Base-by-base conservation (phyloP, 2,329 filamentous ascomycete species). In the Alternaria burnsii region DNA sequence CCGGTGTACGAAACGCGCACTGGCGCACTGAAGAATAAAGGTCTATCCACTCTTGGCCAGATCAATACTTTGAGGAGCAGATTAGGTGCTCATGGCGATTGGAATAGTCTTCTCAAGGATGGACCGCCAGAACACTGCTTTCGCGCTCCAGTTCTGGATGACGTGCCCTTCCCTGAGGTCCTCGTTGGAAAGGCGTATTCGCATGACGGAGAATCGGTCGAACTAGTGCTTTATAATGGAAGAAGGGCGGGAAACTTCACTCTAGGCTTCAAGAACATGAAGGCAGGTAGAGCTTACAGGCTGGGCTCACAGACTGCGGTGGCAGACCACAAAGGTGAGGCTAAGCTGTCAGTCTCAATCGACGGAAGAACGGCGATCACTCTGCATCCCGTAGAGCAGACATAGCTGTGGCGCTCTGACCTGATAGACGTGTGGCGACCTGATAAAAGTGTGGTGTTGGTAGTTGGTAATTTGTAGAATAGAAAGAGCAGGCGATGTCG, bases 231-330 rank as follows among this genome's bases (percentile, higher is more conserved):
- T 40, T 20, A 12, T 11, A 20, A 40, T 20, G n/a, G n/a, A 11
- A 40, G 14, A n/a, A 20, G 0, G 18, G n/a, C 38, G 0, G 38
- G 9, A 9, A 11, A 5, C 3, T 40, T 64, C 40, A 34, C 47
- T 7, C 56, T 70, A 2, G 65, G 63, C 1, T 65, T 68, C 46
- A 65, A 54, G 40, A 62, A 63, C 30, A 53, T 68, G 63, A 40
- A 53, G 32, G 26, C 57, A 4, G 61, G 63, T 6, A 47, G 14
- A 22, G 46, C 26, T 38, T 68, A 66, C 48, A 56, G 26, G 16
- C 36, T 62, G 30, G 59, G 47, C 10, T 14, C 28, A 3, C 16
- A 65, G 54, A 54, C 18, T 16, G 53, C 28, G 12, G 38, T 61
- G 36, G 59, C 64, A 20, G 46, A 55, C 30, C 24, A 10, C 1